Evolutionary conservation across 2,329 filamentous ascomycete species (phyloP), one percentile per base, ranked within the genome.

Genomic region (Alternaria brassicae): DNA sequence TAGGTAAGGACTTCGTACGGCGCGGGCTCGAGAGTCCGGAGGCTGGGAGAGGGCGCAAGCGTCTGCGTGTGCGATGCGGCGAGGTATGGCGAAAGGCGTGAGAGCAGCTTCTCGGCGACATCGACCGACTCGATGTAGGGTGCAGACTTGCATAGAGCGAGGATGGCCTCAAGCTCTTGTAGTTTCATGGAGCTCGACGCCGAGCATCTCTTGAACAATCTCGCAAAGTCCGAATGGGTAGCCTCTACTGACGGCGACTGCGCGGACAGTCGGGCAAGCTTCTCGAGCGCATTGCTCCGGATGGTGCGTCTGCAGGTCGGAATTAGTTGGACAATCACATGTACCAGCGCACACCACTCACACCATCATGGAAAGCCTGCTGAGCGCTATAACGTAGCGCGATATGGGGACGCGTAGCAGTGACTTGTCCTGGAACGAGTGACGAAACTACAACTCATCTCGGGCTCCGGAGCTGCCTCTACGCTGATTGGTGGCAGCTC

Each of bases 111-210:
- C 70, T 91, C 87, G 27, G 93, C 93, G 72, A 91, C 90, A 61
- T 91, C 87, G 40, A 82, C 78, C 44, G 87, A 88, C 52, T 88
- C 84, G 25, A 98, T 84, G 23, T 88, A 85, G 4, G 92, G 90
- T 3, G 93, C 92, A 53, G 94, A 92, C 80, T 93, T 94, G 82
- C 94, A 98, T 25, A 99, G 84, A 41, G 95, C 92, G 25, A 98
- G 81, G 25, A 99, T 85, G 53, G 96, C 91, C 77, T 99, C 94
- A 68, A 97, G 89, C 82, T 99, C 96, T 71, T 91, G 89, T 53
- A 93, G 88, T 53, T 89, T 91, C 92, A 63, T 21, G n/a, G 45
- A 34, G 56, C 53, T 55, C 9, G 62, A 53, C 17, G 62, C 52
- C n/a, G 69, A 63, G 59, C 77, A 80, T 65, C 75, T 65, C 60